Evolutionary conservation across 257 asterid genomes (phyloP).

Genomic region (Craterostigma plantagineum): DNA sequence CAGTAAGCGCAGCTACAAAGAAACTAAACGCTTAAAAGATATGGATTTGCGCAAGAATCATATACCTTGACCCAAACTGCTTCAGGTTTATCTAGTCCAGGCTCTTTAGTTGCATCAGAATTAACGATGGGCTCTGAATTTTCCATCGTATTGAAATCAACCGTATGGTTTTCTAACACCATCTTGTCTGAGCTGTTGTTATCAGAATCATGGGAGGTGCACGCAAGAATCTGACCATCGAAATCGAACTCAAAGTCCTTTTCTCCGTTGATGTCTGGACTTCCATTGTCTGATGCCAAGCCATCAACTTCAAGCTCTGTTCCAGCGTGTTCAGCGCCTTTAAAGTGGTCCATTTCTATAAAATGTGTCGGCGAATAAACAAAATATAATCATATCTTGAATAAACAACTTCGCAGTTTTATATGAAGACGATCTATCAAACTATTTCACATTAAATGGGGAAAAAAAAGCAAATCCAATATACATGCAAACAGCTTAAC

Average conservation of each 20-base stretch:
- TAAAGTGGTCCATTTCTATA: no score
- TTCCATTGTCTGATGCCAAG: conserved; percentile 17
- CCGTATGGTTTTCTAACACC: conserved; percentile 14
- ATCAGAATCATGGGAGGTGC: no score
- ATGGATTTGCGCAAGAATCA: no score
- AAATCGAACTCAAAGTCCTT: conserved; percentile 30
- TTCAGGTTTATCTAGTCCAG: conserved; percentile 50
- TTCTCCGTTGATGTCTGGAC: conserved; percentile 24
- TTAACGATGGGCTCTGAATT: conserved; percentile 17
- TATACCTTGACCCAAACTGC: conserved; percentile 99
- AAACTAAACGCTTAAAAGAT: neutral
- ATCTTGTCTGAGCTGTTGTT: conserved; percentile 31
- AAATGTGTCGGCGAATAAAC: no score
- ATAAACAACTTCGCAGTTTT: no score
- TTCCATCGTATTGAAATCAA: conserved; percentile 22
- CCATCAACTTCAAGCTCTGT: conserved; percentile 26
- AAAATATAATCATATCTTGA: no score
- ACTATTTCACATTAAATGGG: no score
- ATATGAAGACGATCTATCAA: no score
- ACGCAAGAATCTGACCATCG: conserved; percentile 33
- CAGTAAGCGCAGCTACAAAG: neutral
- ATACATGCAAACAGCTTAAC: no score
- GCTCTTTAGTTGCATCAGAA: conserved; percentile 31
- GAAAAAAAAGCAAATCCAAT: no score
- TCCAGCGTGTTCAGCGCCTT: conserved; percentile 23